Conservation (phyloP, 257 asterid genomes). For the Nyctanthes arbortristis region DNA sequence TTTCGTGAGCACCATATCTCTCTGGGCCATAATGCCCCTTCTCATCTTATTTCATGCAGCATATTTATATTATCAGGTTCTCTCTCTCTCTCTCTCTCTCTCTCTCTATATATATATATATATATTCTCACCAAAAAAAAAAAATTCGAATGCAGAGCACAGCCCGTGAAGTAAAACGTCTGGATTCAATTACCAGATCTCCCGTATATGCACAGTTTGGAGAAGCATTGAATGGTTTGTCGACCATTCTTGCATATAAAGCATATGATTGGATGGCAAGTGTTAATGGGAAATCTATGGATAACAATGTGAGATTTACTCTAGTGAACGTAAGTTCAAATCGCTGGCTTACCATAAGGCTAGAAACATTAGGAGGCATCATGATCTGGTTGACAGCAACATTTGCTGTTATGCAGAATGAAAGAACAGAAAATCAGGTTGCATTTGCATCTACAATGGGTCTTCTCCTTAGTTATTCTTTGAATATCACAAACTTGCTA, state of each 20-base stretch:
- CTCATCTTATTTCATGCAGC: constrained; percentile 69
- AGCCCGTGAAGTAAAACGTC: constrained; percentile 78
- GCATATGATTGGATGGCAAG: constrained; percentile 66
- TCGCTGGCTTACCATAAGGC: constrained; percentile 78
- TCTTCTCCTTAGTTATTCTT: constrained; percentile 76
- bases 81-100: constrained; percentile 15
- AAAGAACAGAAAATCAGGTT: constrained; percentile 59
- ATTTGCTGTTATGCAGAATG: constrained; percentile 75
- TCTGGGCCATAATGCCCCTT: constrained; percentile 84
- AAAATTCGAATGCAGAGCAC: constrained; percentile 61
- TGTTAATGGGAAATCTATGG: constrained; percentile 73
- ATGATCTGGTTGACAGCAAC: constrained; percentile 85
- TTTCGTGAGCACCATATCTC: constrained; percentile 62
- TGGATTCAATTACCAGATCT: constrained; percentile 76
- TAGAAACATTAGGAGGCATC: constrained; percentile 73
- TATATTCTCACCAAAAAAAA: neutral
- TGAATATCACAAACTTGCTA: constrained; percentile 67
- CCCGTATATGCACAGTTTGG: constrained; percentile 88
- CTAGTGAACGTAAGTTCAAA: constrained; percentile 63
- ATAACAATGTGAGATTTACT: constrained; percentile 69
- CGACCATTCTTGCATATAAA: constrained; percentile 80
- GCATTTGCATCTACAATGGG: constrained; percentile 86
- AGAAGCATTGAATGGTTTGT: constrained; percentile 72
- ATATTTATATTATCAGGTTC: constrained; percentile 71
- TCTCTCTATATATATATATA: no score